Conservation (phyloP, 305 asterid genomes). For the Withania somnifera region DNA sequence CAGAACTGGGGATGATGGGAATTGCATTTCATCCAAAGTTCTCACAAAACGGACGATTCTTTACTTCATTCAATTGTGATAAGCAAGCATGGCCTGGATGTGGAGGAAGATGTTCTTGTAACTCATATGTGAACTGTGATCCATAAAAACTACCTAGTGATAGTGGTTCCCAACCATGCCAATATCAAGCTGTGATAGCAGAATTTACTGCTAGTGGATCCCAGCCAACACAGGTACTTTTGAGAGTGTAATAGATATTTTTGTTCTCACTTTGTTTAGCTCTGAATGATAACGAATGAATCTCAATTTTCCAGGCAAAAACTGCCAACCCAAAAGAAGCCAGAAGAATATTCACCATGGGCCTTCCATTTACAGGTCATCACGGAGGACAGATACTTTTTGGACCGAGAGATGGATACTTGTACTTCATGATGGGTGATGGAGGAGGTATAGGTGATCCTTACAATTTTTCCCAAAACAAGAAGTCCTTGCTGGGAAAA, state of each 20-base stretch:
- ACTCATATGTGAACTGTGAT: constrained; percentile 78
- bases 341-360: constrained; percentile 83
- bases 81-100: constrained; percentile 67
- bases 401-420: constrained; percentile 72
- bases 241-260: background rate
- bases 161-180: constrained; percentile 69
- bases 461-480: constrained; percentile 74
- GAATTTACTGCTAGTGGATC: constrained; percentile 56
- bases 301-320: constrained; percentile 31
- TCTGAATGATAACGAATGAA: background rate
- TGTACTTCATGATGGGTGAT: constrained; percentile 97
- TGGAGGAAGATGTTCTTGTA: constrained; percentile 84
- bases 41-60: constrained; percentile 57
- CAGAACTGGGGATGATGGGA: constrained; percentile 71
- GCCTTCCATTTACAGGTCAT: constrained; percentile 70
- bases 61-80: constrained; percentile 74
- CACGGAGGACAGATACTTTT: constrained; percentile 88
- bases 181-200: constrained; percentile 57
- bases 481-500: constrained; percentile 86
- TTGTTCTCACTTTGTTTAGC: background rate
- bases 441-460: constrained; percentile 83
- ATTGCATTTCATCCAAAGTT: constrained; percentile 74
- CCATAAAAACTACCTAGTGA: constrained; percentile 54
- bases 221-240: constrained; percentile 42
- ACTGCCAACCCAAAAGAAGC: constrained; percentile 63